Percentiles rank a stretch among this genome's conserved stretches.
Conservation (phyloP, 2,329 filamentous ascomycete genomes). For the Aspergillus fijiensis region DNA sequence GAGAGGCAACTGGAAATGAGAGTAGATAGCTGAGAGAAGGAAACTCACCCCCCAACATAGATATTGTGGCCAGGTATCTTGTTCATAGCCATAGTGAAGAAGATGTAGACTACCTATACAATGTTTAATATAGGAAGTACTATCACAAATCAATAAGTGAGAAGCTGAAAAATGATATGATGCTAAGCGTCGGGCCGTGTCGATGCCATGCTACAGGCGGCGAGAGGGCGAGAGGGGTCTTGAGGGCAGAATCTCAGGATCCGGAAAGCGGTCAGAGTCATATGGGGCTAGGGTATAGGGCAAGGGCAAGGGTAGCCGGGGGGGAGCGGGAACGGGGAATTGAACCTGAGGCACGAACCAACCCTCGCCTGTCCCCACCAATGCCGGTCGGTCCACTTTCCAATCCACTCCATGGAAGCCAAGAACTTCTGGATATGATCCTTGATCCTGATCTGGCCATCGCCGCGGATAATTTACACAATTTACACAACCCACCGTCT, state of each 20-base stretch:
- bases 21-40: slow-evolving; percentile 3
- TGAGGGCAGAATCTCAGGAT: not conserved
- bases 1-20: slow-evolving; percentile 1
- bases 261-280: not conserved
- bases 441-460: no score
- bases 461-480: no score
- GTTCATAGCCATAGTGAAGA: slow-evolving; percentile 51
- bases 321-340: not conserved
- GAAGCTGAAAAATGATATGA: not conserved
- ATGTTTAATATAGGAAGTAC: not conserved
- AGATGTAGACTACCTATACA: not conserved
- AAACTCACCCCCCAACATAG: slow-evolving; percentile 71
- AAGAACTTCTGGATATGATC: not conserved
- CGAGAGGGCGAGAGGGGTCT: no score
- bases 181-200: not conserved
- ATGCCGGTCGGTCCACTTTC: not conserved
- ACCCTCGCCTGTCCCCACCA: not conserved
- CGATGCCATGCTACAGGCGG: not conserved
- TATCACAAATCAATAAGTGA: not conserved
- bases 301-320: slow-evolving; percentile 17
- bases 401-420: not conserved
- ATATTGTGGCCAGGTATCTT: slow-evolving; percentile 69
- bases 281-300: slow-evolving; percentile 19
- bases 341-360: slow-evolving; percentile 12
- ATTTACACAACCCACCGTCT: no score